Evolutionary conservation across 192 early-diverging fungal species (phyloP), one percentile per base, ranked within the genome.

Genomic region (Oehlia diaphana): DNA sequence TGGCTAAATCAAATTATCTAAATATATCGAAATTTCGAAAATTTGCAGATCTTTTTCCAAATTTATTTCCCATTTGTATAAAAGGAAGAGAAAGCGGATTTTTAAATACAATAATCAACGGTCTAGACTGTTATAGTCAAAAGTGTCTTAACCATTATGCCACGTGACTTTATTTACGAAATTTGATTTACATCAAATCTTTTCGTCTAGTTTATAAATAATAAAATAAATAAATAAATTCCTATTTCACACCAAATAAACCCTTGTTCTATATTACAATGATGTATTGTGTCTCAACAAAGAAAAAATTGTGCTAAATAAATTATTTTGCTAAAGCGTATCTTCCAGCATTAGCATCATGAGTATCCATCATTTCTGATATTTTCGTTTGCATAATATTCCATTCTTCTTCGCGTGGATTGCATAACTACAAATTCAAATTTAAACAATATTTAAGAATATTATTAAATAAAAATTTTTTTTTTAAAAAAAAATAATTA

Each of bases 361-460:
- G 47, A 23, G 7, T 9, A 12, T 37, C 66, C 19, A 44, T 63
- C 68, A 79, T 71, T 58, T 79, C 77, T 50, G 67, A 39, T 50
- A 79, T 58, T 10, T 19, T 71, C 23, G 70, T 63, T 71, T 79
- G 77, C 58, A 79, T 50, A 12, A n/a, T 63, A 23, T 10, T 37
- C 65, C 61, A 69, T 31, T 79, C 77, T 28, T 79, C 77, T 9
- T 62, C 61, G 6, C 58, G n/a, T 42, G 77, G 67, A 37, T 62
- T 33, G 37, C 68, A n/a, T 33, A 79, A 42, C 68, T 70, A 33
- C 42, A 68, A 37, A 12, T 67, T 69, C 35, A 44, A 69, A 33
- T 4, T 3, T 3, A 49, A 53, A 61, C 4, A 63, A 72, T 21
- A 19, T 44, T 44, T 44, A 9, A 37, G 4, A 37, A 37, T 9